phyloP scores from a whole-genome alignment of 306 rosid genomes.

The Acacia crassicarpa region DNA sequence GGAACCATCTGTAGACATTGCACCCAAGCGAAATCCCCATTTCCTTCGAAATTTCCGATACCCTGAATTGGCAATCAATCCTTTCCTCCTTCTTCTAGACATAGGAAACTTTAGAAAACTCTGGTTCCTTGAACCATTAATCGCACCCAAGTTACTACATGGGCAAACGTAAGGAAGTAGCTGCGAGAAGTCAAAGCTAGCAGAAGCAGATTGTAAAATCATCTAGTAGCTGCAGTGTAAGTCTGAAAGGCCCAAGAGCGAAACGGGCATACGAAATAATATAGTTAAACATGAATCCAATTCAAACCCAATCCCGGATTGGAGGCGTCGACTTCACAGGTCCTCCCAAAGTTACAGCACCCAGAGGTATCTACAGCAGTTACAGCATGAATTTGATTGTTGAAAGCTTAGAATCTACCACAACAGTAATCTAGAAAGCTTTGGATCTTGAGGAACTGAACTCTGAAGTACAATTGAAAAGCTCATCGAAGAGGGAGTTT shows the following conservation, averaged over 20 bases:
- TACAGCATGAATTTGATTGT: background rate
- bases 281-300: conserved; percentile 43
- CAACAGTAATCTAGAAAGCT: conserved; percentile 33
- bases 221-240: conserved; percentile 39
- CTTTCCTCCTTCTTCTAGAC: conserved; percentile 46
- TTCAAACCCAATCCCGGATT: background rate
- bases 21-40: conserved; percentile 39
- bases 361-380: background rate
- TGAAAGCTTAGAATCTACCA: background rate
- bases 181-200: conserved; percentile 50
- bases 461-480: background rate
- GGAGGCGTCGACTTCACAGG: background rate
- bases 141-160: conserved; percentile 33
- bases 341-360: background rate
- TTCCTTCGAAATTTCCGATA: conserved; percentile 43
- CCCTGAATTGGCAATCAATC: conserved; percentile 28
- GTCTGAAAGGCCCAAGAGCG: conserved; percentile 28
- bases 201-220: conserved; percentile 55
- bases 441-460: conserved; percentile 19
- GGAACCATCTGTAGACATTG: conserved; percentile 42
- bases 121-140: conserved; percentile 4
- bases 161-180: conserved; percentile 45
- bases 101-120: conserved; percentile 19
- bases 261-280: conserved; percentile 6
- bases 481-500: conserved; percentile 1